These are phyloP conservation scores for Amorphotheca resinae DNA, from an alignment of 495 filamentous ascomycete genomes.

Conservation along the genomic window DNA sequence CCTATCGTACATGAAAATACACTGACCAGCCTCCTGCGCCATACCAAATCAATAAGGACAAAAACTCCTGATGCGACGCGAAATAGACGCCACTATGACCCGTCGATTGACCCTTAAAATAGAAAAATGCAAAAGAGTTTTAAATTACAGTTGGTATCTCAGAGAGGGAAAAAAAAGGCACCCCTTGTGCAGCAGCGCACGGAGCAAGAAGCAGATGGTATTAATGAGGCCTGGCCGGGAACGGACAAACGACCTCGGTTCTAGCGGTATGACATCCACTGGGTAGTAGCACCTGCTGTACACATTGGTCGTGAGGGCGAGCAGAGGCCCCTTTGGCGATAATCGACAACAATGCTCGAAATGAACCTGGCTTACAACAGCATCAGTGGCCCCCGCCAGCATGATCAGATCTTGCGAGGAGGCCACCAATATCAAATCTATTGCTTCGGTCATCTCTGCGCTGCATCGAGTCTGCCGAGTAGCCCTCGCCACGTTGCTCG, in stretches of 20 bases:
- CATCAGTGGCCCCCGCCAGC: constrained; percentile 6
- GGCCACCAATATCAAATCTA: constrained; percentile 41
- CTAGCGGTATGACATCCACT: too few species aligned
- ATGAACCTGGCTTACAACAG: too few species aligned
- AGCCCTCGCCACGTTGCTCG: constrained; percentile 25
- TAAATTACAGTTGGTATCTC: constrained; percentile 13
- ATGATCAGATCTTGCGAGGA: constrained; percentile 31
- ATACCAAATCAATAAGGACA: constrained; percentile 1
- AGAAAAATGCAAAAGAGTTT: constrained; percentile 1
- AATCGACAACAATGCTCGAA: too few species aligned
- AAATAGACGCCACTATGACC: constrained; percentile 1
- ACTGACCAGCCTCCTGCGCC: background rate
- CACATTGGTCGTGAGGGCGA: too few species aligned
- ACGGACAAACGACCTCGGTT: background rate
- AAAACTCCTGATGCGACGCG: constrained; percentile 5
- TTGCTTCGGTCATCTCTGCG: constrained; percentile 31
- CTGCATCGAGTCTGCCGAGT: constrained; percentile 26
- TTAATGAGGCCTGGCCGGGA: background rate
- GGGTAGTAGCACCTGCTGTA: too few species aligned
- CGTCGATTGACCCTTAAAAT: constrained; percentile 1
- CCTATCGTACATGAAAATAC: constrained; percentile 10
- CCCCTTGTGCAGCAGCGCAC: background rate
- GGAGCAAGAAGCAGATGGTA: constrained; percentile 4
- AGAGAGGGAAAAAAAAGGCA: background rate
- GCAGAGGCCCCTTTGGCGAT: background rate